phyloP scores from a whole-genome alignment of 1,139 yeast genomes.

The Blastobotrys raffinosifermentans region DNA sequence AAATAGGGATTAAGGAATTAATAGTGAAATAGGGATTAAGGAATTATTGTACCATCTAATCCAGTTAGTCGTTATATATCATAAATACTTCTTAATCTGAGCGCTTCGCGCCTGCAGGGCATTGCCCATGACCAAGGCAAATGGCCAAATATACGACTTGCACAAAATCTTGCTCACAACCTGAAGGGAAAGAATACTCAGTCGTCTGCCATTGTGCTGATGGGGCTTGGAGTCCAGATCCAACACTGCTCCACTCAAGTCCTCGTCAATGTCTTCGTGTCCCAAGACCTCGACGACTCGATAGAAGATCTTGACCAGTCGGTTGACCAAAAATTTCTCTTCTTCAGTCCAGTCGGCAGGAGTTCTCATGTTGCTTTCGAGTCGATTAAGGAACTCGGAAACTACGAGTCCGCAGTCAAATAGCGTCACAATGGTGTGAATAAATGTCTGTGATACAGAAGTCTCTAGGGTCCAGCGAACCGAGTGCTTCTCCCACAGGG shows the following conservation, averaged over 20 bases:
- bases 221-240: slow-evolving; percentile 5
- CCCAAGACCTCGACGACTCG: slow-evolving; percentile 29
- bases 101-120: slow-evolving; percentile 23
- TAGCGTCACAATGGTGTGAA: slow-evolving; percentile 33
- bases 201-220: slow-evolving; percentile 6
- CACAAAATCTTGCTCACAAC: slow-evolving; percentile 25
- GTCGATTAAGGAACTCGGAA: slow-evolving; percentile 31
- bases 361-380: slow-evolving; percentile 18
- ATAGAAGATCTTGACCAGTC: slow-evolving; percentile 28
- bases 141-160: slow-evolving; percentile 29
- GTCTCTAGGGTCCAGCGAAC: slow-evolving; percentile 31
- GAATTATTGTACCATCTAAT: too few species aligned
- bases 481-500: slow-evolving; percentile 37
- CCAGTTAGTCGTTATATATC: not conserved
- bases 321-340: slow-evolving; percentile 24
- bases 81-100: slow-evolving; percentile 15
- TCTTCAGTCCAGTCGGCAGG: slow-evolving; percentile 23
- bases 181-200: slow-evolving; percentile 22
- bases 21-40: too few species aligned
- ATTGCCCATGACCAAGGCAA: slow-evolving; percentile 29
- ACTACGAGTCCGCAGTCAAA: slow-evolving; percentile 36
- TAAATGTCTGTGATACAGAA: slow-evolving; percentile 32
- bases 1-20: too few species aligned
- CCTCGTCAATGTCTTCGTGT: slow-evolving; percentile 16
- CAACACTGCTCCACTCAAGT: slow-evolving; percentile 7